phyloP scores from a whole-genome alignment of 1,284 basidiomycete species.

The Pascua guehoae region DNA sequence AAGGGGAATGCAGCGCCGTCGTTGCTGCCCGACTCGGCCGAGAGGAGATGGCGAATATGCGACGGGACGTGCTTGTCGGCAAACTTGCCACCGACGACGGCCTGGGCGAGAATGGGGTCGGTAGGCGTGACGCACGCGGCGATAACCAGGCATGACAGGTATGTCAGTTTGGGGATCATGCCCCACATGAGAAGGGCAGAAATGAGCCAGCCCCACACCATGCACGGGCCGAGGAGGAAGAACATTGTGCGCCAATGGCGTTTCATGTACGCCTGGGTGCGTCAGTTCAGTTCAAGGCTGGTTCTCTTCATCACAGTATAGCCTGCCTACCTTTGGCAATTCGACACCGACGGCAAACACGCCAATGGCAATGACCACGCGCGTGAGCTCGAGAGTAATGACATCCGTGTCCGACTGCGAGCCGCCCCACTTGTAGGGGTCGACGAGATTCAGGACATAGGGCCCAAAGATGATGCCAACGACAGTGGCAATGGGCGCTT shows the following conservation, averaged over 20 bases:
- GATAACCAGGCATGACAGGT: conserved; percentile 80
- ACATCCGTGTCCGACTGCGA: conserved; percentile 56
- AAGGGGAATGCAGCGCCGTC: conserved; percentile 97
- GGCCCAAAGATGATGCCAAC: conserved; percentile 92
- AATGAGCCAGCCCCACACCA: conserved; percentile 83
- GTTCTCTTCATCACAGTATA: background rate
- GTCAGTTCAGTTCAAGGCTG: conserved; percentile 7
- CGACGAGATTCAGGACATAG: conserved; percentile 77
- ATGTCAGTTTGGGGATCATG: conserved; percentile 78
- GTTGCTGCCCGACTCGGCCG: conserved; percentile 88
- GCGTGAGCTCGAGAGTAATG: conserved; percentile 84
- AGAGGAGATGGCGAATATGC: conserved; percentile 87
- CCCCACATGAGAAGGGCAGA: conserved; percentile 82
- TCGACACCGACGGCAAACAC: conserved; percentile 98
- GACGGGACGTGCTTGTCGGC: conserved; percentile 97
- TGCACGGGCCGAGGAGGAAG: conserved; percentile 81
- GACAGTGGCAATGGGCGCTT: conserved; percentile 91
- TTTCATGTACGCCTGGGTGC: conserved; percentile 67
- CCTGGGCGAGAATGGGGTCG: conserved; percentile 66
- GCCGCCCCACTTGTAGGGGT: conserved; percentile 77
- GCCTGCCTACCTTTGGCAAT: conserved; percentile 64
- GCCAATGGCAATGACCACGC: conserved; percentile 93
- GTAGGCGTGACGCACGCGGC: conserved; percentile 95
- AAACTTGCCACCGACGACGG: conserved; percentile 90
- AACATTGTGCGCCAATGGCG: conserved; percentile 85